phyloP scores from a whole-genome alignment of 1,284 basidiomycete genomes.

The Vanrija sp. region DNA sequence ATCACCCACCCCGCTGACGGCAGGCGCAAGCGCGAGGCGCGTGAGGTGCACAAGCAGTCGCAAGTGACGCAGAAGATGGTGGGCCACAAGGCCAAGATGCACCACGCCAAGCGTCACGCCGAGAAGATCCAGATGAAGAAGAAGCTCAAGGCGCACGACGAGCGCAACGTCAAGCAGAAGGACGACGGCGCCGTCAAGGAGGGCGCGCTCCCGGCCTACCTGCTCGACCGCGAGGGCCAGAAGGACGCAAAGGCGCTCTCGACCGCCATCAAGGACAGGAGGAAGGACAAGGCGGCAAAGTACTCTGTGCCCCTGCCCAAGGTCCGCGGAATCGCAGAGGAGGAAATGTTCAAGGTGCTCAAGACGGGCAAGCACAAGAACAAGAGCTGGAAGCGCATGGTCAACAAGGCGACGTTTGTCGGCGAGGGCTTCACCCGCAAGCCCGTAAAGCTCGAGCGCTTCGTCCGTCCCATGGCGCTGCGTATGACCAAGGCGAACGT shows the following conservation, averaged over 20 bases:
- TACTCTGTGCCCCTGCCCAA: constrained; percentile 95
- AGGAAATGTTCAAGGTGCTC: constrained; percentile 99
- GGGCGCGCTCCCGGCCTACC: constrained; percentile 85
- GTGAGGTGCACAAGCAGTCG: constrained; percentile 83
- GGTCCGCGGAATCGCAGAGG: constrained; percentile 96
- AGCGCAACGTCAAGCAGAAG: constrained; percentile 93
- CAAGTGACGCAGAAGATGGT: constrained; percentile 88
- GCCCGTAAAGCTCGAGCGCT: constrained; percentile 98
- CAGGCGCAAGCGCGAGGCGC: constrained; percentile 91
- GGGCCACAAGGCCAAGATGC: constrained; percentile 94
- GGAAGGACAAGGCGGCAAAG: constrained; percentile 98
- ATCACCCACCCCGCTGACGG: not conserved
- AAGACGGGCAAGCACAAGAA: constrained; percentile 96
- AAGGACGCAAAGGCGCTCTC: constrained; percentile 97
- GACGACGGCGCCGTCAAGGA: constrained; percentile 77
- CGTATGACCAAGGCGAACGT: constrained; percentile 98
- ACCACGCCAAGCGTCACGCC: constrained; percentile 91
- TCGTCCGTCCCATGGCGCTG: constrained; percentile 94
- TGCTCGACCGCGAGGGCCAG: constrained; percentile 94
- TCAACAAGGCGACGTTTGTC: constrained; percentile 98
- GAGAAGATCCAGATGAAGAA: constrained; percentile 99
- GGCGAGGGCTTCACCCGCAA: constrained; percentile 98
- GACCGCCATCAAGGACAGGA: constrained; percentile 96
- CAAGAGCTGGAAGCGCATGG: constrained; percentile 99
- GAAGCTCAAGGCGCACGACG: constrained; percentile 97